Base-by-base conservation (phyloP, 177 flowering plant genomes). In the Vitis hybrid region DNA sequence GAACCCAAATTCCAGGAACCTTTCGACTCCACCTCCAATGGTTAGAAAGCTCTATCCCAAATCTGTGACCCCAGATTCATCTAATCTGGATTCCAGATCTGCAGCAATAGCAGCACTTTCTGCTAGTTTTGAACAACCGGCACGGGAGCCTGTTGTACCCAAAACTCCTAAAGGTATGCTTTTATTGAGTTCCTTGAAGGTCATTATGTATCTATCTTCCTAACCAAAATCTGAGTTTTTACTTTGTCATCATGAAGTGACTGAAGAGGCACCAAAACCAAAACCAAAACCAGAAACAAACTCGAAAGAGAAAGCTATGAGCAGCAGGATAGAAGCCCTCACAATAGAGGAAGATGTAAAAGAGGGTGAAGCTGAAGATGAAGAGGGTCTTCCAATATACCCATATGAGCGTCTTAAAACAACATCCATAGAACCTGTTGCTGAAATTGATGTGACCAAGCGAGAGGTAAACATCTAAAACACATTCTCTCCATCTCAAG, bases 11-110 rank as follows among this genome's bases (percentile, higher is more conserved):
- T 67, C 93, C 34, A 88, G 99, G 68, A 95, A 95, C 73, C 90
- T 91, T 51, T 95, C 99, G 65, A 93, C 98, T 74, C 99, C 99
- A 59, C 97, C 99, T n/a, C 98, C 98, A 29, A 67, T 85, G 57
- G 92, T 83, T 69, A 85, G 92, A 68, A 95, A 93, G 82, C 61
- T 92, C 59, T 93, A 87, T 76, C 97, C 99, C 10, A 95, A 90
- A 77, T 91, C 98, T 16, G 84, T 69, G 49, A 82, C 88, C 15
- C 90, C 92, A 5, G 98, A 91, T 76, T 78, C 93, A 19, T 80
- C 70, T 48, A 85, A 76, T 63, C 22, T 75, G 71, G 81, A 85
- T 73, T 73, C 96, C 52, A 89, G 81, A 84, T 81, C 97, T 14
- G 66, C 88, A 68, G 90, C 97, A 31, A 91, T 95, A 61, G 86